These are phyloP conservation scores for Fraxinus ornus DNA, from an alignment of 305 asterid genomes.

Conservation along the genomic window DNA sequence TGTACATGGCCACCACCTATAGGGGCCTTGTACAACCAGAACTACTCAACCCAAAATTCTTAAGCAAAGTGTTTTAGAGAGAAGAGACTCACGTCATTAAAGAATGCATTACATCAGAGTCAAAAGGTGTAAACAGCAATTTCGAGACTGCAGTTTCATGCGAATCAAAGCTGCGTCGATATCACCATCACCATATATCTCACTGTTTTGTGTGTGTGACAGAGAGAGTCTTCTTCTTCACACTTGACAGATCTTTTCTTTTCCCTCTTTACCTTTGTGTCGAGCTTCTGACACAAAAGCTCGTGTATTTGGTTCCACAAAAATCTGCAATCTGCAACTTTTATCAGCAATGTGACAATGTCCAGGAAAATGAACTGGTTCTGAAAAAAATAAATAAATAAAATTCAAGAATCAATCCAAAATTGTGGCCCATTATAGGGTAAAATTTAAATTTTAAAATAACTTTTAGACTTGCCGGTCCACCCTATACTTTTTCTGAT, in stretches of 20 bases:
- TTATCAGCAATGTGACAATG: not conserved
- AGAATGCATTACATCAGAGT: not conserved
- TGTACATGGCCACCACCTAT: too few species aligned
- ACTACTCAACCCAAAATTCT: not conserved
- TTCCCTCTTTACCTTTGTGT: not conserved
- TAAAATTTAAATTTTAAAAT: too few species aligned
- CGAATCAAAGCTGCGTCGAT: not conserved
- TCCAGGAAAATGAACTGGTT: not conserved
- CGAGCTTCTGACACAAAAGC: not conserved
- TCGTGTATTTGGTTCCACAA: not conserved
- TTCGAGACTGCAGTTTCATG: not conserved
- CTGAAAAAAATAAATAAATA: not conserved
- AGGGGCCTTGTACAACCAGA: too few species aligned
- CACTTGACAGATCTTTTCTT: not conserved
- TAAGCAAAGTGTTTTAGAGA: not conserved
- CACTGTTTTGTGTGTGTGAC: not conserved
- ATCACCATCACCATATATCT: not conserved
- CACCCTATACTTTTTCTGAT: not conserved
- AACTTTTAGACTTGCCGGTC: not conserved
- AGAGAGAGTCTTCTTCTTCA: not conserved
- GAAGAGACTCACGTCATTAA: not conserved
- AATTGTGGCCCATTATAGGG: not conserved
- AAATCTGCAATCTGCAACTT: not conserved
- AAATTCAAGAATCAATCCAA: not conserved
- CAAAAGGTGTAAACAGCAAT: not conserved